phyloP scores from a whole-genome alignment of 352 stramenopile genomes.

The Phytophthora litchii region DNA sequence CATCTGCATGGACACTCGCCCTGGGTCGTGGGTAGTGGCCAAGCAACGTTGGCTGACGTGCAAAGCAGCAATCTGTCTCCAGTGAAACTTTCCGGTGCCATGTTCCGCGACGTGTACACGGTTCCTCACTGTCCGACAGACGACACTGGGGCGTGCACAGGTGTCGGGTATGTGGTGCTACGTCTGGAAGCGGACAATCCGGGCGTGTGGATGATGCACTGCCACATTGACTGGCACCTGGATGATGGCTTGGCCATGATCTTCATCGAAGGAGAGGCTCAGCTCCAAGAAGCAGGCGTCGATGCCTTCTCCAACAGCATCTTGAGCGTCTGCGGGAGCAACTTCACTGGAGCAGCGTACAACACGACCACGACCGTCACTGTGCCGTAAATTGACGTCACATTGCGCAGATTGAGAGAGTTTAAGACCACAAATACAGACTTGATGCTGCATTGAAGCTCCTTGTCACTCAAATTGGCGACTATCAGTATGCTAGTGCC shows the following conservation, averaged over 20 bases:
- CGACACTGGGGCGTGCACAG: conserved; percentile 10
- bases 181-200: conserved; percentile 36
- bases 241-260: background rate
- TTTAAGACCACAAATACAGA: background rate
- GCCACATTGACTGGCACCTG: conserved; percentile 44
- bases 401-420: background rate
- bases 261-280: conserved; percentile 32
- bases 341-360: conserved; percentile 21
- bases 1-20: conserved; percentile 34
- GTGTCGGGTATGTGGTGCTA: conserved; percentile 31
- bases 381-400: conserved; percentile 11
- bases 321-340: conserved; percentile 28
- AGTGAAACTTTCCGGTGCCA: conserved; percentile 30
- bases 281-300: conserved; percentile 13
- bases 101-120: conserved; percentile 38
- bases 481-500: conserved; percentile 1
- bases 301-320: conserved; percentile 27
- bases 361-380: conserved; percentile 7
- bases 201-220: conserved; percentile 43
- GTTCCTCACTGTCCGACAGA: conserved; percentile 27
- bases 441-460: too few relatives aligned
- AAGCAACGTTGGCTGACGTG: conserved; percentile 14
- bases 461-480: too few relatives aligned
- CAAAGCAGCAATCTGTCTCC: conserved; percentile 11
- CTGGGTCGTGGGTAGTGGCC: conserved; percentile 30